These are phyloP conservation scores for Avena eriantha DNA, from an alignment of 176 grass and related monocot species.

Conservation along the genomic window DNA sequence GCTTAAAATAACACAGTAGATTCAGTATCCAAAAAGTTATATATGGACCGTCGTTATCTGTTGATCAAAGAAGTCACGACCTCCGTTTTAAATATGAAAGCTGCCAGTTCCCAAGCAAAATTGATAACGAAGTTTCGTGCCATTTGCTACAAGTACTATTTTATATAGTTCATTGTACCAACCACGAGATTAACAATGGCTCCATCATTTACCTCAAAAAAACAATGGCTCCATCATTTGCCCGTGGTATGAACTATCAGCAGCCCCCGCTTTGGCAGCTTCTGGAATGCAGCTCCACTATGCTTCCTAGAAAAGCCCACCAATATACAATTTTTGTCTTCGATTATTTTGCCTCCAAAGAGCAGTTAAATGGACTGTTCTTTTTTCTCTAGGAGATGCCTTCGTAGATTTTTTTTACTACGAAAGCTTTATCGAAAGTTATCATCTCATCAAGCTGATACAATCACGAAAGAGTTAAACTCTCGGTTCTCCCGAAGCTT, in stretches of 20 bases:
- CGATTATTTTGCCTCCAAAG: not conserved
- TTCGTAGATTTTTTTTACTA: not conserved
- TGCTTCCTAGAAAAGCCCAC: not conserved
- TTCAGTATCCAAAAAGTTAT: not conserved
- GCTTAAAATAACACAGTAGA: not conserved
- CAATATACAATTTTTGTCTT: not conserved
- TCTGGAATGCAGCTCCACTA: constrained; percentile 16
- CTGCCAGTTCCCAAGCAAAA: constrained; percentile 33
- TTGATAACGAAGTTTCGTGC: not conserved
- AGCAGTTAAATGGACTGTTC: not conserved
- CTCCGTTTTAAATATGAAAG: constrained; percentile 38
- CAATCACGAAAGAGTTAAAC: not conserved
- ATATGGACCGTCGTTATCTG: not conserved
- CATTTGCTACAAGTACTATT: not conserved
- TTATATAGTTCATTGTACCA: constrained; percentile 27
- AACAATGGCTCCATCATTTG: constrained; percentile 25
- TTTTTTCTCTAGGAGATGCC: not conserved
- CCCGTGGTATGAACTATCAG: constrained; percentile 18
- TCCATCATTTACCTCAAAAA: constrained; percentile 20
- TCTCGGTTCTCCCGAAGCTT: not conserved
- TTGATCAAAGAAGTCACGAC: not conserved
- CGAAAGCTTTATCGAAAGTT: not conserved
- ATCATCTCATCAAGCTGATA: not conserved
- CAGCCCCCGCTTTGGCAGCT: not conserved
- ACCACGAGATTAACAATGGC: constrained; percentile 24